Evolutionary conservation across 192 early-diverging fungal species (phyloP).

Genomic region (Umbelopsis sp.): DNA sequence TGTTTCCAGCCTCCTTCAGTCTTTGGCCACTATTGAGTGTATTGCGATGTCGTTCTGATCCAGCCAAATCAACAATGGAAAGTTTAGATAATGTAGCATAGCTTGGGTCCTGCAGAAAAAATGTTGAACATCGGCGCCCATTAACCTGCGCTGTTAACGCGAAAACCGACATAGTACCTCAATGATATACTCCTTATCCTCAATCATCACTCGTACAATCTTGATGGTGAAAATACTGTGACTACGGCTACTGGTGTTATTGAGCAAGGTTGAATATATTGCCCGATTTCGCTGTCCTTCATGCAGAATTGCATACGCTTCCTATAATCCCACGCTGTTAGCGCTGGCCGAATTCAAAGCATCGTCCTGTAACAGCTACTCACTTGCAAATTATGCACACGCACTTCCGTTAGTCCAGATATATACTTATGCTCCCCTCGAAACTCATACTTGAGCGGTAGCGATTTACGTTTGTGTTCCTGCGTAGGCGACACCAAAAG

Average conservation of each 20-base stretch:
- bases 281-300: conserved; percentile 62
- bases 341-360: neutral
- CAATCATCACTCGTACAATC: conserved; percentile 57
- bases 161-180: conserved; percentile 29
- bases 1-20: conserved; percentile 64
- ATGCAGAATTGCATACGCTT: conserved; percentile 59
- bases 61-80: conserved; percentile 72
- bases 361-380: neutral
- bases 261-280: conserved; percentile 59
- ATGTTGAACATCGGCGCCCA: neutral
- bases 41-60: conserved; percentile 64
- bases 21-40: conserved; percentile 56
- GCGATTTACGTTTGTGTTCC: conserved; percentile 26
- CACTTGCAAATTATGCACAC: conserved; percentile 47
- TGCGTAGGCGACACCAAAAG: conserved; percentile 58
- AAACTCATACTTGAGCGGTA: conserved; percentile 44
- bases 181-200: conserved; percentile 44
- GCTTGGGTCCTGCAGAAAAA: conserved; percentile 30
- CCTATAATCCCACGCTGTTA: conserved; percentile 31
- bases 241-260: conserved; percentile 59
- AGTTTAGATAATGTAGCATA: conserved; percentile 51
- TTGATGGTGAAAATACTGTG: conserved; percentile 73
- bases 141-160: neutral
- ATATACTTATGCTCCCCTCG: conserved; percentile 57
- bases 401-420: conserved; percentile 62